Evolutionary conservation across 495 filamentous ascomycete species (phyloP).

Genomic region (Aspergillus funiculosus): DNA sequence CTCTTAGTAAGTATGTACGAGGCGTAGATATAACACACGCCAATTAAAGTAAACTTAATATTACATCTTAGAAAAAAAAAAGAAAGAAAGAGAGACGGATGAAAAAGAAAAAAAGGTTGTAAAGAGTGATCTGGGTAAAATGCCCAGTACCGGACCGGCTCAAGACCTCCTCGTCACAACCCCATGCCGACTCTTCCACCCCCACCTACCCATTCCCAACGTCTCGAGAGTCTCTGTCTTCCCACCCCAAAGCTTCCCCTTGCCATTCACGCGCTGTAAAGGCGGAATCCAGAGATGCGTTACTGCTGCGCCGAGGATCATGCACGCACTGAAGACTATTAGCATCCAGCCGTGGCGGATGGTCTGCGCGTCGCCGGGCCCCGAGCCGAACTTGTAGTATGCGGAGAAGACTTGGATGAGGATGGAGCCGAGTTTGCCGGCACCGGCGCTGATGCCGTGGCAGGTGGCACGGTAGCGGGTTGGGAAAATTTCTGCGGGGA

Average conservation of each 20-base stretch:
- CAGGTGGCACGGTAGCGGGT: conserved; percentile 54
- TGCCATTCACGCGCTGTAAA: conserved; percentile 27
- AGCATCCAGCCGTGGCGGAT: conserved; percentile 40
- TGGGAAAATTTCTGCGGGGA: conserved; percentile 56
- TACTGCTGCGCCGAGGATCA: conserved; percentile 41
- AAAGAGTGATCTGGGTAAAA: not conserved
- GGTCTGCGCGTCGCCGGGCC: conserved; percentile 27
- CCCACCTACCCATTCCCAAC: conserved; percentile 35
- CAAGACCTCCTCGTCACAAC: conserved; percentile 5
- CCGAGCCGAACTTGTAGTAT: conserved; percentile 38
- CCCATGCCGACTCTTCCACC: conserved; percentile 37
- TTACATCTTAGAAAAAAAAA: no score
- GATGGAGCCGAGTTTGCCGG: conserved; percentile 55
- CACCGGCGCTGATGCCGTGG: conserved; percentile 50
- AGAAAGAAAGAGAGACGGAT: no score
- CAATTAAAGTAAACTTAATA: no score
- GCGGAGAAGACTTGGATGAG: conserved; percentile 49
- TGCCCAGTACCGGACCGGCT: not conserved
- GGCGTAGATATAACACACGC: no score
- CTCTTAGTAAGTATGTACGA: no score
- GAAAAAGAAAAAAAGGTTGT: not conserved
- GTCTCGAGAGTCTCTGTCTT: conserved; percentile 40
- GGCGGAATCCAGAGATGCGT: conserved; percentile 44
- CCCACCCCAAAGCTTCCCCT: conserved; percentile 34
- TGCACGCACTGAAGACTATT: conserved; percentile 42